Evolutionary conservation across 1,284 basidiomycete genomes (phyloP), one percentile per base, ranked within the genome.

Genomic region (Ustilago trichophora): DNA sequence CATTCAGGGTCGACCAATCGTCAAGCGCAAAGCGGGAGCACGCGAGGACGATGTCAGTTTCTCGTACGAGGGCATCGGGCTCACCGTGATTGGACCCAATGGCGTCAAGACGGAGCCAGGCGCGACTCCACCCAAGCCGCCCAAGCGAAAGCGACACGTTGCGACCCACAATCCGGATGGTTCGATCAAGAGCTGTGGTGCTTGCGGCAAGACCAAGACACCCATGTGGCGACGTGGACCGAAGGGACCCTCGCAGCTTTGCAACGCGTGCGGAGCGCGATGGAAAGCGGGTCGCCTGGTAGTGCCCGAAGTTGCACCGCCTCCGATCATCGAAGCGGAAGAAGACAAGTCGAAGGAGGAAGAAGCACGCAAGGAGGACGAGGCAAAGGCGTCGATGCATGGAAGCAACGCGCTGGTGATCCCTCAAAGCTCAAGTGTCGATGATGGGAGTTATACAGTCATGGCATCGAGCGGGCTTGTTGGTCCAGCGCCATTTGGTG

Each of bases 181-280:
- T 27, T 72, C 67, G 19, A 57, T 76, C 62, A 80, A 80, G 65
- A 73, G 75, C 45, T 80, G 77, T 42, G 73, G 73, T 10, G 75
- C 76, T 2, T 80, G 77, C 38, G 76, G 74, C 21, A 78, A 78
- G 50, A 76, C 70, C 40, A 74, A 75, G 58, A 80, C 77, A 31
- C 77, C 77, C 22, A 78, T 80, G 76, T 80, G 77, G 77, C 64
- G 77, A 16, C 59, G 77, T 10, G 77, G 77, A 8, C 77, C 77
- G 24, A 71, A 70, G 29, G 77, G 77, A 2, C 75, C 75, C 2
- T 72, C 69, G 38, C 74, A 75, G 54, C 66, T 80, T 24, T 80
- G 77, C 62, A 80, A 80, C 42, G 77, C 77, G 2, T 80, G 77
- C 37, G 77, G 77, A 11, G 77, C 77, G 4, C 72, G 71, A 41